Evolutionary conservation across 2,329 filamentous ascomycete genomes (phyloP).

Genomic region (Colletotrichum agaves): DNA sequence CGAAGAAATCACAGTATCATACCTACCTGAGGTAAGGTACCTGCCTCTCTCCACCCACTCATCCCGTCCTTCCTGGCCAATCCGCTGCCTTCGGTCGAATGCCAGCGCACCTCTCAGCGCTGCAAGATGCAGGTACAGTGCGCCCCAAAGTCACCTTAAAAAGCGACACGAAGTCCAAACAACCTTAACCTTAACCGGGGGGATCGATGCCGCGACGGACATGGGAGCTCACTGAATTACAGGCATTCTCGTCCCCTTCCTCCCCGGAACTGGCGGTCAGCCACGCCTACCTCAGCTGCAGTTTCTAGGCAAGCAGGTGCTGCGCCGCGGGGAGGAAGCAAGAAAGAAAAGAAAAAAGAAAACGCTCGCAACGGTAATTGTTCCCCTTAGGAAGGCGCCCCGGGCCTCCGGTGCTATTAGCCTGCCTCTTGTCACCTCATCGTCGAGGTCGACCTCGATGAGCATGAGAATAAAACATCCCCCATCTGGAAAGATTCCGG

Average conservation of each 20-base stretch:
- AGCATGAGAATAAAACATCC: too few relatives aligned
- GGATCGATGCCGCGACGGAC: background rate
- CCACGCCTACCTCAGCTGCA: background rate
- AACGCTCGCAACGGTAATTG: constrained; percentile 1
- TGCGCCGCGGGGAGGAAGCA: background rate
- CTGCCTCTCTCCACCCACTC: background rate
- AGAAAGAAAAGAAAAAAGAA: background rate
- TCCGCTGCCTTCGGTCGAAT: background rate
- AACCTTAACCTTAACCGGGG: constrained; percentile 29
- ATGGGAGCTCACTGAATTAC: background rate
- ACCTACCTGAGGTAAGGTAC: too few relatives aligned
- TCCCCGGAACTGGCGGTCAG: background rate
- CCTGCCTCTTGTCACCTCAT: background rate
- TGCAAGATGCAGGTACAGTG: constrained; percentile 26
- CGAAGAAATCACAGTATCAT: too few relatives aligned
- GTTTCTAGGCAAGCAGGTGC: constrained; percentile 10
- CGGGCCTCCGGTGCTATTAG: background rate
- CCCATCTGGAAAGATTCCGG: too few relatives aligned
- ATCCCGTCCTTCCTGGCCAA: background rate
- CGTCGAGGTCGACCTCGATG: background rate
- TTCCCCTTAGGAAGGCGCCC: background rate
- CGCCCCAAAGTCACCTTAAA: background rate
- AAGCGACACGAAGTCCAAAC: background rate
- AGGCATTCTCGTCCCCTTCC: too few relatives aligned
- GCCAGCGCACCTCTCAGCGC: constrained; percentile 5